Evolutionary conservation across 805 yeast species (phyloP).

Genomic region (Saccharomycopsis olivae): DNA sequence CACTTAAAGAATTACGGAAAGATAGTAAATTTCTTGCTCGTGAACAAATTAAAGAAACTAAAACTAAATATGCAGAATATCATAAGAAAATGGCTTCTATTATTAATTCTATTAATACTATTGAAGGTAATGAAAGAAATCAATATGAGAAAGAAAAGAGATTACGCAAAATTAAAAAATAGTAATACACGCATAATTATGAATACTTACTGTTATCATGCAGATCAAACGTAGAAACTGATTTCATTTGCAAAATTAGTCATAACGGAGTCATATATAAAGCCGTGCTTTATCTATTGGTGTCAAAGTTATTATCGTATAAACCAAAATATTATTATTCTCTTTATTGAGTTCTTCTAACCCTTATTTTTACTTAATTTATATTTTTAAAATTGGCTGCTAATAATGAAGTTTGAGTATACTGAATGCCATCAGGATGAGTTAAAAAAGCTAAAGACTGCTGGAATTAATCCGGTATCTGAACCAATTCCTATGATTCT

Average conservation of each 20-base stretch:
- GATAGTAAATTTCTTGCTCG: conserved; percentile 82
- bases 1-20: conserved; percentile 81
- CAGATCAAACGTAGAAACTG: too few species aligned
- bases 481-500: conserved; percentile 31
- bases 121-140: conserved; percentile 92
- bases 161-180: conserved; percentile 37
- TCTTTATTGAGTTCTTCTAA: too few species aligned
- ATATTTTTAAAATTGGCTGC: too few species aligned
- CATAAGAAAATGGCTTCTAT: conserved; percentile 85
- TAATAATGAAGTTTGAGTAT: neutral
- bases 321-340: too few species aligned
- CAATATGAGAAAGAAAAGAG: conserved; percentile 81
- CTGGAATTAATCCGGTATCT: conserved; percentile 22
- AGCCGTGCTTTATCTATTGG: too few species aligned
- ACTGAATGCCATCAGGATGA: conserved; percentile 6
- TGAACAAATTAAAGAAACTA: conserved; percentile 72
- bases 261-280: too few species aligned
- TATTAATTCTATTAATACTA: conserved; percentile 78
- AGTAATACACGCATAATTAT: too few species aligned
- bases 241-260: too few species aligned
- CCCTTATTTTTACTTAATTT: too few species aligned
- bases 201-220: too few species aligned
- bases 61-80: conserved; percentile 62
- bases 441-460: neutral
- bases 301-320: too few species aligned